Evolutionary conservation across 306 rosid species (phyloP).

Genomic region (Trifolium subterraneum): DNA sequence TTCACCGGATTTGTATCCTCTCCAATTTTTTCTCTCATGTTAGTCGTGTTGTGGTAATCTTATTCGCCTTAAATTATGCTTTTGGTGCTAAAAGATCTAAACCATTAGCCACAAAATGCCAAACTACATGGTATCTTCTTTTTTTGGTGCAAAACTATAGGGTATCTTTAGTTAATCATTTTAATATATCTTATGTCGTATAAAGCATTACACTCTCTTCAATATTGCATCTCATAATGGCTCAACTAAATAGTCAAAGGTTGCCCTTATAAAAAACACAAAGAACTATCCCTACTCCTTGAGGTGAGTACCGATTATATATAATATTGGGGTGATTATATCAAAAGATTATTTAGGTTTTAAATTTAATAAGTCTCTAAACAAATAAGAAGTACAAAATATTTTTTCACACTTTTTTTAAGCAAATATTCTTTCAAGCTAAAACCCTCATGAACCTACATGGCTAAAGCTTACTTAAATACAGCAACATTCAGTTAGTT

Average conservation of each 20-base stretch:
- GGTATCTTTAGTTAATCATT: not conserved
- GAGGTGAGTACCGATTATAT: too few species aligned
- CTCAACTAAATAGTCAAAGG: conserved; percentile 11
- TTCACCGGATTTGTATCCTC: too few species aligned
- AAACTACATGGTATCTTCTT: not conserved
- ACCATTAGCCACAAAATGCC: conserved; percentile 26
- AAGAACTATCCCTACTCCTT: conserved; percentile 4
- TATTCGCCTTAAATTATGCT: not conserved
- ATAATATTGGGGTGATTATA: not conserved
- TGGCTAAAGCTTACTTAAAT: not conserved
- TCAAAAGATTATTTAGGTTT: not conserved
- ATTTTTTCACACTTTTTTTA: not conserved
- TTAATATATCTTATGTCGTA: not conserved
- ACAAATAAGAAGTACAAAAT: not conserved
- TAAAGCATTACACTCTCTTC: conserved; percentile 13
- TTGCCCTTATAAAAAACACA: not conserved
- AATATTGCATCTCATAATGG: conserved; percentile 20
- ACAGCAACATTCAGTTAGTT: not conserved
- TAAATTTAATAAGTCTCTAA: not conserved
- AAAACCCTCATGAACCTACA: conserved; percentile 6
- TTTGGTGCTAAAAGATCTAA: conserved; percentile 8
- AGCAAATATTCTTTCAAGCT: not conserved
- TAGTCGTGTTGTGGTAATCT: too few species aligned
- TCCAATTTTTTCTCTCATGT: too few species aligned
- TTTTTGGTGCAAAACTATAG: not conserved